These are phyloP conservation scores for Botryotinia convoluta DNA, from an alignment of 2,329 filamentous ascomycete species.

Conservation along the genomic window DNA sequence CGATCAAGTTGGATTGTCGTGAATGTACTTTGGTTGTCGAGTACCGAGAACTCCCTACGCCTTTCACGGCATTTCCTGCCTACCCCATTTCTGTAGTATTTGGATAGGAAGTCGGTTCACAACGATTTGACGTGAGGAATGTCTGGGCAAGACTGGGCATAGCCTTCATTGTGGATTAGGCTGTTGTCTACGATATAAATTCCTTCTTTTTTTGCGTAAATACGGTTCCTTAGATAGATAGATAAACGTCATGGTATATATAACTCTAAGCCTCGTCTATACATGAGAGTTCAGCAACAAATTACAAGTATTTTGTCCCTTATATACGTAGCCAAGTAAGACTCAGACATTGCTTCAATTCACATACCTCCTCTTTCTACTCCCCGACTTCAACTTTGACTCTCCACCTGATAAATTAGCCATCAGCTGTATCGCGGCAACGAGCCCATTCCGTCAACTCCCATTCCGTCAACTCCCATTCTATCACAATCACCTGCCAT, in stretches of 20 bases:
- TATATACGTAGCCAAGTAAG: neutral
- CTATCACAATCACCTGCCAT: neutral
- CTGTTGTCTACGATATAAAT: neutral
- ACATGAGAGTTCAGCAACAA: neutral
- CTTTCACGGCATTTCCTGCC: neutral
- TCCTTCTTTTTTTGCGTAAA: neutral
- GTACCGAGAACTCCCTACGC: neutral
- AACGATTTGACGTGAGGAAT: neutral
- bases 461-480: neutral
- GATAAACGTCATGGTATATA: neutral
- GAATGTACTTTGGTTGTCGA: neutral
- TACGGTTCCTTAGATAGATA: neutral
- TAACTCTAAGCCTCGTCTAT: neutral
- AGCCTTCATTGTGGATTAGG: neutral
- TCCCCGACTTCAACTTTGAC: neutral
- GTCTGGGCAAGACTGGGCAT: neutral
- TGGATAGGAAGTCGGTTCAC: neutral
- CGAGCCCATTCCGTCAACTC: neutral
- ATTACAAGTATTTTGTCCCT: neutral
- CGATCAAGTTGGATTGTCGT: neutral
- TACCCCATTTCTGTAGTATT: neutral
- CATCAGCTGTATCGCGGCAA: neutral
- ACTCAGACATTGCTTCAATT: neutral
- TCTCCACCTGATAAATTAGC: neutral
- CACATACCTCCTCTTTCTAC: neutral